Percentiles rank a stretch among this genome's conserved stretches.
phyloP scores from a whole-genome alignment of 139 green algal genomes.

The Picochlorum sp. region DNA sequence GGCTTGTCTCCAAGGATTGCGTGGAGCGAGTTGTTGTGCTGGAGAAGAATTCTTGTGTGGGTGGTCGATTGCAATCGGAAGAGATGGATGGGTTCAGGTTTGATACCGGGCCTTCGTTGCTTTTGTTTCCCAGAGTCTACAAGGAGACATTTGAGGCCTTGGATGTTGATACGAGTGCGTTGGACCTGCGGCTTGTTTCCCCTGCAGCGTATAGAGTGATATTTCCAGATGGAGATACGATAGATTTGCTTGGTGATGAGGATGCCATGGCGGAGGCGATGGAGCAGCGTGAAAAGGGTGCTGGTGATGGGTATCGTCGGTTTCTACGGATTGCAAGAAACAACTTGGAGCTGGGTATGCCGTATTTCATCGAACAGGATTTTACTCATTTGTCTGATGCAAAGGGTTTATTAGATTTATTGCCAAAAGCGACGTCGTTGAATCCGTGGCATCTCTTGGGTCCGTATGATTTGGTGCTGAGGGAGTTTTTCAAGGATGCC shows the following conservation, averaged over 20 bases:
- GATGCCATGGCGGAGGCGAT: constrained; percentile 65
- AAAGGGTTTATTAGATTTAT: constrained; percentile 32
- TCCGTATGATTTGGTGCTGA: constrained; percentile 50
- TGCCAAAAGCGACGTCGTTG: constrained; percentile 51
- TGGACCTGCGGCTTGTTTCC: constrained; percentile 29
- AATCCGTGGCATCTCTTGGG: constrained; percentile 57
- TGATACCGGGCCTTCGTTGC: constrained; percentile 67
- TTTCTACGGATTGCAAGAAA: constrained; percentile 42
- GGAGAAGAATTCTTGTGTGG: constrained; percentile 49
- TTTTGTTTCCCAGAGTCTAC: constrained; percentile 72
- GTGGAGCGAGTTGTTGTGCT: constrained; percentile 40
- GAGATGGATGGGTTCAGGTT: constrained; percentile 48
- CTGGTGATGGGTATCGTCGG: constrained; percentile 39
- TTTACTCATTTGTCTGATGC: constrained; percentile 43
- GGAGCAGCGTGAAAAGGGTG: constrained; percentile 60
- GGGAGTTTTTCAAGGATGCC: constrained; percentile 51
- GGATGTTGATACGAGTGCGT: constrained; percentile 38
- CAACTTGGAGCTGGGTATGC: constrained; percentile 43
- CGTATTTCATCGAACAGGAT: constrained; percentile 70
- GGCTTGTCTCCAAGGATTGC: constrained; percentile 33
- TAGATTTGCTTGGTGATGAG: constrained; percentile 76
- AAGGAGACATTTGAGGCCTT: constrained; percentile 50
- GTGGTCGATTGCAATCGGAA: constrained; percentile 37
- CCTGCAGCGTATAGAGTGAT: constrained; percentile 70
- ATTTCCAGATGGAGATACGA: constrained; percentile 34